Evolutionary conservation across 2,329 filamentous ascomycete species (phyloP).

Genomic region (Penicillium sp.): DNA sequence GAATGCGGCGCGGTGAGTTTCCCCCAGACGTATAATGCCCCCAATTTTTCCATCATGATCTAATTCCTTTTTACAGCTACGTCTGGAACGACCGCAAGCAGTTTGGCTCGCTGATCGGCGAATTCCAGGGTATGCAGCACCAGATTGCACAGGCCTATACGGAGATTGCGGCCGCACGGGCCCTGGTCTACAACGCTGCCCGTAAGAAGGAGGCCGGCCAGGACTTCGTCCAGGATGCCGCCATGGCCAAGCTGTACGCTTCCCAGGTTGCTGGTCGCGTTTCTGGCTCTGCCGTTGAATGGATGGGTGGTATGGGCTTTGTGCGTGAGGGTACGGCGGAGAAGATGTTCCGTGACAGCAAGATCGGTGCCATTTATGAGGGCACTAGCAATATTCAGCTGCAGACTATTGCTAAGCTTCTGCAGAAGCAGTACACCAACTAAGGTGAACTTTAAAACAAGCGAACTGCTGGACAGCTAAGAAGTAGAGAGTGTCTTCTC

Average conservation of each 20-base stretch:
- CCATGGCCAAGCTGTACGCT: conserved; percentile 96
- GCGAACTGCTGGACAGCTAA: not conserved
- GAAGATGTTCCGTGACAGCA: conserved; percentile 97
- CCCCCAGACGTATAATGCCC: too few species aligned
- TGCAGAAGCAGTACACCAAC: conserved; percentile 71
- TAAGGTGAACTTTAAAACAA: conserved; percentile 34
- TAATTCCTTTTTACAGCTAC: conserved; percentile 59
- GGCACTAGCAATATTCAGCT: conserved; percentile 73
- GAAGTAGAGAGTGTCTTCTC: not conserved
- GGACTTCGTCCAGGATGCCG: conserved; percentile 92
- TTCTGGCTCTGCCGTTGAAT: conserved; percentile 85
- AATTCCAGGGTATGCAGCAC: conserved; percentile 99
- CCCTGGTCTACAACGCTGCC: conserved; percentile 92
- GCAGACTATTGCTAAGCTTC: conserved; percentile 70
- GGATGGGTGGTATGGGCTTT: conserved; percentile 99
- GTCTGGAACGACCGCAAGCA: conserved; percentile 98
- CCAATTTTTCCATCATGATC: not conserved
- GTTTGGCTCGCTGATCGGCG: conserved; percentile 89
- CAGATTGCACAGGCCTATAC: conserved; percentile 96
- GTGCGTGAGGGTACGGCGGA: conserved; percentile 94
- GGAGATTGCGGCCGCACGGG: conserved; percentile 88
- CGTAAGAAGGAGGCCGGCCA: conserved; percentile 98
- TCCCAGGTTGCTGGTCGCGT: conserved; percentile 91
- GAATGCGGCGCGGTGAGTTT: conserved; percentile 76
- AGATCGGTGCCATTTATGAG: conserved; percentile 98